Conservation (phyloP, 202 grass and related monocot species). For the Digitaria exilis region DNA sequence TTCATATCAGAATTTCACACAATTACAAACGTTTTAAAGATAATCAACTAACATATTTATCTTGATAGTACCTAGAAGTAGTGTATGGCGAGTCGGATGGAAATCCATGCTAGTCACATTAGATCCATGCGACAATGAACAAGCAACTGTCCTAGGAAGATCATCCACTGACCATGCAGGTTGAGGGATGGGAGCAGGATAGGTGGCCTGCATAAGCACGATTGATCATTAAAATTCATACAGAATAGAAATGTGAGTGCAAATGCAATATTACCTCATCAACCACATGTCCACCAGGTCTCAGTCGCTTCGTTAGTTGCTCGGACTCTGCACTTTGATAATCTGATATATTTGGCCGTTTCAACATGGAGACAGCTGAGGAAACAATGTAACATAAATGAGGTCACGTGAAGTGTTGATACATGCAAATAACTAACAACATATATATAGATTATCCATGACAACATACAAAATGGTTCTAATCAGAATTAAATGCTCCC, state of each 20-base stretch:
- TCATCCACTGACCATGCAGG: constrained; percentile 83
- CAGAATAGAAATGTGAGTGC: constrained; percentile 16
- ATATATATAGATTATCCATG: constrained; percentile 8
- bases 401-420: constrained; percentile 15
- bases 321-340: constrained; percentile 96
- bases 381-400: constrained; percentile 36
- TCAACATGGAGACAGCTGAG: constrained; percentile 67
- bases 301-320: constrained; percentile 89
- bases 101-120: constrained; percentile 97
- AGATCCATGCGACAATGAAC: constrained; percentile 78
- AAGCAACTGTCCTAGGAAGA: constrained; percentile 78
- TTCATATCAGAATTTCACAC: background rate
- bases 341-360: constrained; percentile 77
- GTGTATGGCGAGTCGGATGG: constrained; percentile 82
- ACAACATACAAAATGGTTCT: background rate
- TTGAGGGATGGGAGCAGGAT: constrained; percentile 72
- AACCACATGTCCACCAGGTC: constrained; percentile 65
- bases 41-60: constrained; percentile 26
- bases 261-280: constrained; percentile 74
- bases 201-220: constrained; percentile 65
- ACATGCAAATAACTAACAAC: constrained; percentile 7
- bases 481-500: constrained; percentile 4
- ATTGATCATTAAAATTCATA: constrained; percentile 28
- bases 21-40: constrained; percentile 1
- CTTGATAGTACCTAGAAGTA: constrained; percentile 73